phyloP scores from a whole-genome alignment of 2,329 filamentous ascomycete genomes.

The Trichoderma atroviride region DNA sequence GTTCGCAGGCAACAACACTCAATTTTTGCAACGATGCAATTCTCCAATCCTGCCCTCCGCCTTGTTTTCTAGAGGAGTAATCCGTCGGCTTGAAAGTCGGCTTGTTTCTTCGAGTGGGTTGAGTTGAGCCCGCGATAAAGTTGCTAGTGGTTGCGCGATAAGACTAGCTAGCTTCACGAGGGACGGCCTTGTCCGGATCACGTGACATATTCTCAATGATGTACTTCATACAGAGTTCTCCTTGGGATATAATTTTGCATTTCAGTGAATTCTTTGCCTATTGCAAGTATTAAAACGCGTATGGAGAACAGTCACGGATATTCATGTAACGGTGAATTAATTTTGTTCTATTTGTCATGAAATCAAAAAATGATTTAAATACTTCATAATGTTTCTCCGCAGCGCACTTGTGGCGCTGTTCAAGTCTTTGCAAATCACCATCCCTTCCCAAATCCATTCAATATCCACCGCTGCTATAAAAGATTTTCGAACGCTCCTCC shows the following conservation, averaged over 20 bases:
- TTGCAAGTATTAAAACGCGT: neutral
- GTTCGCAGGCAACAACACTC: neutral
- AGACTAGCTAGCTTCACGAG: neutral
- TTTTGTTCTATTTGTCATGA: conserved; percentile 40
- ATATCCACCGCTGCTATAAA: conserved; percentile 36
- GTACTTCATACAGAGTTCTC: neutral
- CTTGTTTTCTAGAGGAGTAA: neutral
- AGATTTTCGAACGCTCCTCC: conserved; percentile 33
- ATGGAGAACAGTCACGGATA: neutral
- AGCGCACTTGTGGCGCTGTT: conserved; percentile 42
- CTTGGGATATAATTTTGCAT: neutral
- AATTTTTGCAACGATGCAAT: neutral
- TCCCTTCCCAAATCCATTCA: conserved; percentile 38
- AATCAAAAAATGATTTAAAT: conserved; percentile 38
- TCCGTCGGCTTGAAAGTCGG: neutral
- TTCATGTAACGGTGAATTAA: conserved; percentile 16
- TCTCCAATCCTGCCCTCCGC: neutral
- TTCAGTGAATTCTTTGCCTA: neutral
- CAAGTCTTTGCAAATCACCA: conserved; percentile 41
- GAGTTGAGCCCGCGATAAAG: neutral
- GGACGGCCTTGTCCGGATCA: neutral
- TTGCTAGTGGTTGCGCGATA: conserved; percentile 19
- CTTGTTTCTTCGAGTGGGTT: neutral
- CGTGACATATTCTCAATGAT: neutral
- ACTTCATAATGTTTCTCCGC: conserved; percentile 33